These are phyloP conservation scores for Zoysia pacifica DNA, from an alignment of 176 grass and related monocot species.

Conservation along the genomic window DNA sequence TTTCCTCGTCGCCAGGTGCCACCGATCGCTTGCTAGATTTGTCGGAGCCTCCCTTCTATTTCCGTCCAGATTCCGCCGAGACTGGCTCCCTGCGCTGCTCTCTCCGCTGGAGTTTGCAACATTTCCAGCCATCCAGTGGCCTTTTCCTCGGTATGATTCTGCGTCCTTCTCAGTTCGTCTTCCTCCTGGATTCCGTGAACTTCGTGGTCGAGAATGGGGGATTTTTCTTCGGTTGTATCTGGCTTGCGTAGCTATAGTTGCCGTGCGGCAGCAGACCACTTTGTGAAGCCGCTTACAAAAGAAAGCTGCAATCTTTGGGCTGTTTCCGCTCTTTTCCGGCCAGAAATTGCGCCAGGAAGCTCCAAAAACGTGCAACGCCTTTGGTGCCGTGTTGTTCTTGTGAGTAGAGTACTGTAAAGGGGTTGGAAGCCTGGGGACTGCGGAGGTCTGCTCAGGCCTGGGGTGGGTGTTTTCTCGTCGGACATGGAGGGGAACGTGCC, in stretches of 20 bases:
- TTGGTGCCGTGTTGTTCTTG: conserved; percentile 23
- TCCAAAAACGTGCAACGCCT: not conserved
- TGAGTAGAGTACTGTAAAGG: not conserved
- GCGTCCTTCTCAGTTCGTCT: not conserved
- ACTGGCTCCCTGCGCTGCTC: not conserved
- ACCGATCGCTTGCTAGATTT: conserved; percentile 19
- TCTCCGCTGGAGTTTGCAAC: not conserved
- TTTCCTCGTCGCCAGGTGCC: not conserved
- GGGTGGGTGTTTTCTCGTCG: not conserved
- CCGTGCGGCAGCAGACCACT: conserved; percentile 7
- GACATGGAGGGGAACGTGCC: conserved; percentile 54
- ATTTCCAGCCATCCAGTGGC: not conserved
- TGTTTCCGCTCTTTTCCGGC: not conserved
- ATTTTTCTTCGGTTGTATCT: conserved; percentile 30
- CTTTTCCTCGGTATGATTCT: not conserved
- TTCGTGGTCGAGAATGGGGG: conserved; percentile 1
- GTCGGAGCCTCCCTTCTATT: not conserved
- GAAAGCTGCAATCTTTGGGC: conserved; percentile 12
- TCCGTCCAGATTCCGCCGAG: conserved; percentile 21
- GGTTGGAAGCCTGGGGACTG: not conserved
- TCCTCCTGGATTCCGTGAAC: not conserved
- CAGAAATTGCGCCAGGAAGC: not conserved
- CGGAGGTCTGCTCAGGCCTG: not conserved
- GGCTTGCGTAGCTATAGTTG: not conserved
- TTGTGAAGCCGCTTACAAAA: not conserved